Conservation (phyloP, 805 yeast species). For the Kodamaea sagamina region DNA sequence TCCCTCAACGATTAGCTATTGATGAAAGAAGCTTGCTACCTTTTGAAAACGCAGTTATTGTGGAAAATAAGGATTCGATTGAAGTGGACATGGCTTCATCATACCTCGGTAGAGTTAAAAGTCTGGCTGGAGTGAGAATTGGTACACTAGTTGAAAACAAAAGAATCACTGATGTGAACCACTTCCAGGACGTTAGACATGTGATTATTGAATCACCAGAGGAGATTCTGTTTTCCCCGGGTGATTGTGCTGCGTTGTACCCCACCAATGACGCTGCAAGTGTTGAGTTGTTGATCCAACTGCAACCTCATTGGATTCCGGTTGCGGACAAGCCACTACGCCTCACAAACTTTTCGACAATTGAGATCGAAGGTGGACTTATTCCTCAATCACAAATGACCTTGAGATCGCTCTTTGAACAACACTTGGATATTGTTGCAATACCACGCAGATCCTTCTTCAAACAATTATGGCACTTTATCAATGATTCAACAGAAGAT, state of each 20-base stretch:
- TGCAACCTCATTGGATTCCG: conserved; percentile 70
- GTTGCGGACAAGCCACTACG: conserved; percentile 62
- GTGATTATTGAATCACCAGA: conserved; percentile 43
- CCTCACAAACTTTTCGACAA: conserved; percentile 25
- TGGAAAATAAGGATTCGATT: conserved; percentile 18
- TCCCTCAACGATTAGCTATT: conserved; percentile 26
- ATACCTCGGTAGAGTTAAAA: conserved; percentile 16
- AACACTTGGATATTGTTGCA: conserved; percentile 79
- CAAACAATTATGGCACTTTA: conserved; percentile 68
- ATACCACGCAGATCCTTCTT: conserved; percentile 88
- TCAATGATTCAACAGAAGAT: conserved; percentile 44
- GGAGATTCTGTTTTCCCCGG: conserved; percentile 56
- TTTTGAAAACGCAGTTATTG: not conserved
- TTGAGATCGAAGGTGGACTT: conserved; percentile 5
- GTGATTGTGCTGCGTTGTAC: conserved; percentile 77
- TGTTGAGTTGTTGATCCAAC: conserved; percentile 64
- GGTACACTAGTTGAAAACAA: conserved; percentile 55
- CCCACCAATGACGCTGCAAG: conserved; percentile 67
- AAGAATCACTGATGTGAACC: conserved; percentile 67
- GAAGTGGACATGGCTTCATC: conserved; percentile 13
- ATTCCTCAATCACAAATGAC: conserved; percentile 45
- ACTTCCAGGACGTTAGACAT: conserved; percentile 88
- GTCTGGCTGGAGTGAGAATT: conserved; percentile 16
- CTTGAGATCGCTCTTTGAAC: conserved; percentile 66
- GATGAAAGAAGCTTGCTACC: conserved; percentile 15